Conservation (phyloP, 2,329 filamentous ascomycete genomes). For the Alternaria dauci region DNA sequence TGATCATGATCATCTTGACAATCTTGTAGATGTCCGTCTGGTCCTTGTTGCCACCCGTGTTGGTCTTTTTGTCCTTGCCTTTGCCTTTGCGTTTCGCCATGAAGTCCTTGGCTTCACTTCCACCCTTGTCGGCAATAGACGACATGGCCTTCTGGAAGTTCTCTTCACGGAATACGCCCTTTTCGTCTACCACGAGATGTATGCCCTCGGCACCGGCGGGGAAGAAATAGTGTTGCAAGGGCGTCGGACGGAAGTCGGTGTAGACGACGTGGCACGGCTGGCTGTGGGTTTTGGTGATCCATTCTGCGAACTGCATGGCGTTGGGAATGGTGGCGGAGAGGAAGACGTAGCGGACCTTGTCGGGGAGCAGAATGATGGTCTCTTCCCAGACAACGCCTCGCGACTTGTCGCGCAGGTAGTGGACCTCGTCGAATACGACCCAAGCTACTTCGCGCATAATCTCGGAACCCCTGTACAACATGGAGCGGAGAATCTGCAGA, state of each 20-base stretch:
- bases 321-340: conserved; percentile 98
- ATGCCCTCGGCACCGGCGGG: conserved; percentile 92
- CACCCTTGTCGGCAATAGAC: conserved; percentile 85
- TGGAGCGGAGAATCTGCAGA: conserved; percentile 88
- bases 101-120: conserved; percentile 80
- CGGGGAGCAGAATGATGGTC: conserved; percentile 95
- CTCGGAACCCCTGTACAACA: conserved; percentile 97
- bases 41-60: conserved; percentile 76
- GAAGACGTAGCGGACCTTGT: conserved; percentile 99
- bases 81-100: conserved; percentile 83
- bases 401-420: conserved; percentile 94
- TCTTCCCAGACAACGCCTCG: conserved; percentile 99
- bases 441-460: conserved; percentile 99
- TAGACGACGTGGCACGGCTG: conserved; percentile 99
- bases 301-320: conserved; percentile 98
- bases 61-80: conserved; percentile 90
- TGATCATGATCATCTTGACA: conserved; percentile 97
- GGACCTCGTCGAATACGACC: conserved; percentile 98
- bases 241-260: conserved; percentile 96
- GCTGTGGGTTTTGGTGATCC: conserved; percentile 97
- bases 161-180: conserved; percentile 92
- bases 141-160: conserved; percentile 98
- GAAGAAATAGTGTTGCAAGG: conserved; percentile 97
- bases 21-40: conserved; percentile 94
- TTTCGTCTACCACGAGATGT: conserved; percentile 93